Evolutionary conservation across 2,329 filamentous ascomycete genomes (phyloP), one percentile per base, ranked within the genome.

Genomic region (Aspergillus novofumigatus): DNA sequence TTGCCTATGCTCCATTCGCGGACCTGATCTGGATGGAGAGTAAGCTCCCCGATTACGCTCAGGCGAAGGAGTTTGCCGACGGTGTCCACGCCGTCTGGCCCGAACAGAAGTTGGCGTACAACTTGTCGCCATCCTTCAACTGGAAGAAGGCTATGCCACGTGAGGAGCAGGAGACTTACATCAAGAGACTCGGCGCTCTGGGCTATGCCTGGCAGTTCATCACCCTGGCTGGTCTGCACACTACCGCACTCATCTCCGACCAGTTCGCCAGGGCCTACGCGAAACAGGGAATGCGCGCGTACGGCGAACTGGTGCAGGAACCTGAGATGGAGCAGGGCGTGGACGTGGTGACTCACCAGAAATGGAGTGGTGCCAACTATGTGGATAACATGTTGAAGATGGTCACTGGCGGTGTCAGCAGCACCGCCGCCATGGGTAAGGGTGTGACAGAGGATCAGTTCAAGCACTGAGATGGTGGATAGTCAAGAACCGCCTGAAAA

Each of bases 171-270:
- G 91, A 96, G 80, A 99, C 94, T 21, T 99, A 97, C 80, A 99
- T 99, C 80, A 81, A 87, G 62, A 90, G 94, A 45, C 89, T 99
- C 44, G 92, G 87, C 59, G 71, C 80, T 61, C 85, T 99, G 51
- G 94, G 94, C 62, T 99, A 99, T 85, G 96, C 91, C 85, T 99
- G 94, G 94, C 94, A 99, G 78, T 99, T 99, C 83, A 99, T 99
- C 81, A 99, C 94, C n/a, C 86, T 99, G 49, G 94, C 93, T 4
- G 94, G 94, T 65, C 83, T 99, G 72, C 94, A 99, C 82, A 96
- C 91, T 61, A 97, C 91, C 3, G 94, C 93, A 41, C 85, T 99
- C 53, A 95, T 96, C 78, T 88, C 88, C 69, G 86, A 97, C 78
- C 86, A 88, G 62, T 99, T 99, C 78, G 87, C 91, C 59, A 85